Percentiles rank a stretch among this genome's conserved stretches.
phyloP scores from a whole-genome alignment of 371 early-diverging fungal genomes.

The Rhizomucor pusillus region DNA sequence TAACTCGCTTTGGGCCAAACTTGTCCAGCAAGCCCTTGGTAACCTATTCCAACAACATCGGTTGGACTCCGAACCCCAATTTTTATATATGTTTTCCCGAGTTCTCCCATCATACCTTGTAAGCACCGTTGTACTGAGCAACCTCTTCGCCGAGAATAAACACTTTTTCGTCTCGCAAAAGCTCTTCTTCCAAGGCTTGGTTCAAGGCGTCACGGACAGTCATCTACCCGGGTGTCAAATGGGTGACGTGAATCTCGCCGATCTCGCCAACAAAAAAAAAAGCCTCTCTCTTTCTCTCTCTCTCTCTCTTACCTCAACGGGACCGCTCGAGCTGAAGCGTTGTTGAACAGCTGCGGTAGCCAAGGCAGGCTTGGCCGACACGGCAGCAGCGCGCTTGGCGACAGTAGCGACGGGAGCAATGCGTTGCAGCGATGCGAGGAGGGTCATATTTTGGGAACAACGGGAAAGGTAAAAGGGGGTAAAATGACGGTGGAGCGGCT shows the following conservation, averaged over 20 bases:
- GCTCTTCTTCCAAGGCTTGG: constrained; percentile 98
- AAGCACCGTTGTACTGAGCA: constrained; percentile 98
- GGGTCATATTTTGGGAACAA: constrained; percentile 28
- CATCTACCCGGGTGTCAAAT: constrained; percentile 56
- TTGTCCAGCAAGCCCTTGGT: constrained; percentile 98
- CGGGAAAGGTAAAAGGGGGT: constrained; percentile 13
- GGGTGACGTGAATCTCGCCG: neutral
- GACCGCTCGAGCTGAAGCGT: constrained; percentile 40
- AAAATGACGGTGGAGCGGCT: constrained; percentile 9
- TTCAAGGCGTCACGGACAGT: constrained; percentile 99
- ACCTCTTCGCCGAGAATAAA: constrained; percentile 99
- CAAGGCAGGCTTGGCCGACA: constrained; percentile 34
- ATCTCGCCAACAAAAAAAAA: neutral
- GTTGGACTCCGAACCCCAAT: constrained; percentile 31
- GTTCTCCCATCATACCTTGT: constrained; percentile 80
- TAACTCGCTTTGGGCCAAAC: constrained; percentile 95
- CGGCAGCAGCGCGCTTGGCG: constrained; percentile 14
- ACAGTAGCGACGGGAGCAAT: constrained; percentile 39
- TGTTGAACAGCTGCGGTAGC: constrained; percentile 32
- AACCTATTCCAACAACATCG: constrained; percentile 60
- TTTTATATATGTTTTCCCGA: constrained; percentile 46
- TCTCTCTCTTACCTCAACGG: constrained; percentile 32
- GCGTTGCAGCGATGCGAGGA: constrained; percentile 42
- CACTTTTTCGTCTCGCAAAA: constrained; percentile 89
- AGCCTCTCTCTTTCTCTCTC: constrained; percentile 7